Evolutionary conservation across 108 stramenopile genomes (phyloP), one percentile per base, ranked within the genome.

Genomic region (Licmophora abbreviata): DNA sequence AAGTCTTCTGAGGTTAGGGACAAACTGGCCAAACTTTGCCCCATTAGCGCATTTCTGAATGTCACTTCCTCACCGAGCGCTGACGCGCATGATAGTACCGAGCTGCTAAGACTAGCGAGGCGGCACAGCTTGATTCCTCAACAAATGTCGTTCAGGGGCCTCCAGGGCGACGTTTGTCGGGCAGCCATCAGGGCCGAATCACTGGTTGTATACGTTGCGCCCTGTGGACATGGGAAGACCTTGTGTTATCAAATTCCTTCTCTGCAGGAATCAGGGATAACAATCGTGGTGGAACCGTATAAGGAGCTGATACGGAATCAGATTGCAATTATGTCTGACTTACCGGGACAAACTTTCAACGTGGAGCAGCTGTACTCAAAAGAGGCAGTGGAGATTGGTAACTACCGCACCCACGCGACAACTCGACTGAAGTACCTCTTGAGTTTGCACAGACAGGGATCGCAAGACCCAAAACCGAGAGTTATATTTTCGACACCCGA

Each of bases 401-500:
- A 9, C 3, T 1, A 1, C 14, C 26, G 21, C 3, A 14, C 21
- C 1, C 24, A 24, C 26, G 45, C 45, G 22, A n/a, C 1, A 22
- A 2, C 3, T 3, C 45, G 24, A 25, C 8, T 46, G n/a, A 2
- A 40, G 5, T 3, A 40, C 18, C 15, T 40, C 3, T 40, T 40
- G 38, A 2, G n/a, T 46, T 14, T 22, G 45, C 45, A 25, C 26
- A 21, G 24, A 46, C 45, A 29, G 18, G 9, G 55, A 36, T 33
- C 4, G 7, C 28, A 29, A 4, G 6, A 1, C 25, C 20, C 29
- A 8, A 36, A 44, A 6, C 4, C 55, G 15, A 14, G 24, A 18
- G 20, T 56, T 43, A 7, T 56, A 5, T 41, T 56, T 29, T 27
- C 55, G 7, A 56, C 55, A n/a, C 55, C 55, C 2, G 55, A 56